Base-by-base conservation (phyloP, 331 rosid species). In the Rhamnella rubrinervis region DNA sequence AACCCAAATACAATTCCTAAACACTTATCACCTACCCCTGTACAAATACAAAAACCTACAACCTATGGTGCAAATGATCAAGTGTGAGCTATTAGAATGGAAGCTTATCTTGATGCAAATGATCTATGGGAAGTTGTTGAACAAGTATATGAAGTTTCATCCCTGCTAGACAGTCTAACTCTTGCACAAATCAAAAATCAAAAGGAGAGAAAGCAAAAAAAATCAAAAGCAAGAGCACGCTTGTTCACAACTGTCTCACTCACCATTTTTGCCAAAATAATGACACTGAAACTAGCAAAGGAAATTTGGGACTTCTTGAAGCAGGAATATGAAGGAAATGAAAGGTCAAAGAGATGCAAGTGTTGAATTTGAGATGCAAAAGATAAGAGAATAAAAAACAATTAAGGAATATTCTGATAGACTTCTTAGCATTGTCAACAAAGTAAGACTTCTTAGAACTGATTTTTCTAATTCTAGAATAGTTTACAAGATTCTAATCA, bases 101-200 rank as follows among this genome's bases (percentile, higher is more conserved):
- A 41, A 41, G 65, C 35, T 15, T 70, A 70, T 21, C 66, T 70
- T 15, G 66, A 70, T 12, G 66, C 66, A 4, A 40, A 40, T 40
- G 46, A 40, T 40, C 12, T 40, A 2, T 40, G 46, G 12, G 46
- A 40, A 40, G 46, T 2, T 10, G 44, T n/a, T 44, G 58, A 56
- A 44, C 14, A 70, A 5, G 28, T 4, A 7, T 70, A 58, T 9
- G 44, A 57, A 56, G 57, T 69, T 31, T 41, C 40, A 4, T 17
- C 26, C 2, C 20, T 69, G 41, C 55, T 1, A 5, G 40, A n/a
- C 5, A 69, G 41, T 69, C 65, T 26, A 39, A 69, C 44, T 0
- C 1, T 69, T 0, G 55, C 28, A 6, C 69, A 64, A 19, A 41
- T 64, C 1, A 64, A 64, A 18, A 64, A 5, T 64, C 40, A 64